phyloP scores from a whole-genome alignment of 73 alveolate genomes.

The Breviolum minutum region DNA sequence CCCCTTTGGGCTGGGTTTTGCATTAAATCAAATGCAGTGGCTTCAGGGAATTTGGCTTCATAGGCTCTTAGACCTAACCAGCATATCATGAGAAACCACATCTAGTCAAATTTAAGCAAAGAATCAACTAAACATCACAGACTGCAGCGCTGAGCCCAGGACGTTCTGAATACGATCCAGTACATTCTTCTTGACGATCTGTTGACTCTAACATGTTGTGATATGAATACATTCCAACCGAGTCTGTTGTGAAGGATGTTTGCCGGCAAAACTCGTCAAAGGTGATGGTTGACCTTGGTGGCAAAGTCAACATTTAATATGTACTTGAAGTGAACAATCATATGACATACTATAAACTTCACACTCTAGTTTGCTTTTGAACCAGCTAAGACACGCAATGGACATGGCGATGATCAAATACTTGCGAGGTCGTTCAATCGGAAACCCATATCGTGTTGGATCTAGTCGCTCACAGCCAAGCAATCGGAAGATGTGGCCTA shows the following conservation, averaged over 20 bases:
- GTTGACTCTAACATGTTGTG: neutral
- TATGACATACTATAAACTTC: neutral
- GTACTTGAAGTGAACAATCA: neutral
- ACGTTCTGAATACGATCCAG: neutral
- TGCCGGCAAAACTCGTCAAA: neutral
- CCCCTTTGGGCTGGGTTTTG: constrained; percentile 23
- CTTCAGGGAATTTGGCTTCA: constrained; percentile 6
- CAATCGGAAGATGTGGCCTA: neutral
- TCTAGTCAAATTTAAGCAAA: too few relatives aligned
- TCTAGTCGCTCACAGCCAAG: neutral
- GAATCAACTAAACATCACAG: neutral
- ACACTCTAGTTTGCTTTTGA: too few relatives aligned
- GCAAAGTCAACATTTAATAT: neutral
- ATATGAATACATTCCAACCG: neutral
- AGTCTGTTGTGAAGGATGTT: neutral
- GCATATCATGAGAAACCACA: neutral
- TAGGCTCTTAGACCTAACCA: neutral
- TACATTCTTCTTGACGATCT: neutral
- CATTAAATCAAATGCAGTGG: constrained; percentile 8
- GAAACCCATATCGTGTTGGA: constrained; percentile 14
- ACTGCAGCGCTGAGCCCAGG: neutral
- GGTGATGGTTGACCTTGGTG: neutral
- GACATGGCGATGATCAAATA: neutral
- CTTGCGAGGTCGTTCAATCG: neutral
- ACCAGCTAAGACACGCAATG: too few relatives aligned